A percentile compares a stretch with the other conserved stretches of the same genome.
These are phyloP conservation scores for Lineolata rhizophorae DNA, from an alignment of 495 filamentous ascomycete genomes.

Conservation along the genomic window DNA sequence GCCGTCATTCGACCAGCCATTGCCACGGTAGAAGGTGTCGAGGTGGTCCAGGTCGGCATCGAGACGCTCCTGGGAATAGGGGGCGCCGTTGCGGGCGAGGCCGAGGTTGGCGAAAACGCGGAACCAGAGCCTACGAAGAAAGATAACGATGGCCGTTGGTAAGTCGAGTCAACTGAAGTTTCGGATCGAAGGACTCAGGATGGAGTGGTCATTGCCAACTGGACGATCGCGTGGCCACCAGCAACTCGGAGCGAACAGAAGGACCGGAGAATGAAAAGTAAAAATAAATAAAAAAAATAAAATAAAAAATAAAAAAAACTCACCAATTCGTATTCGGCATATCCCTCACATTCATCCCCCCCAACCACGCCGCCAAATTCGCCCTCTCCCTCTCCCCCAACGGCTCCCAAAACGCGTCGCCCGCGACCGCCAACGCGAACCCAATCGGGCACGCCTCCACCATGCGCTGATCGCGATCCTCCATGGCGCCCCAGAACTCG, in stretches of 20 bases:
- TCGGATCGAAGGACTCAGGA: too few species aligned
- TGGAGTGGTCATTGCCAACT: too few species aligned
- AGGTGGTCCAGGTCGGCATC: conserved; percentile 55
- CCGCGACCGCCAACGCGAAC: conserved; percentile 39
- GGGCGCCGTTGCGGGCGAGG: conserved; percentile 43
- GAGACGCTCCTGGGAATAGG: conserved; percentile 39
- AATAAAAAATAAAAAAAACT: too few species aligned
- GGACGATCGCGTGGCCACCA: too few species aligned
- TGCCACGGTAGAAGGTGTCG: conserved; percentile 57
- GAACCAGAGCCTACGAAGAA: too few species aligned
- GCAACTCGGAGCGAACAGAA: too few species aligned
- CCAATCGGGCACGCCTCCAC: conserved; percentile 63
- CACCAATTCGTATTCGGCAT: conserved; percentile 41
- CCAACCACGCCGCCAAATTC: conserved; percentile 46
- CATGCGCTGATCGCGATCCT: conserved; percentile 63
- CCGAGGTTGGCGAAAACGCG: conserved; percentile 66
- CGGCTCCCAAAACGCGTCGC: conserved; percentile 44
- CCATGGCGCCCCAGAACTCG: conserved; percentile 54
- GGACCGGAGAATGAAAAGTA: background rate
- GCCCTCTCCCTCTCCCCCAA: conserved; percentile 32
- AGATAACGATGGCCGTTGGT: too few species aligned
- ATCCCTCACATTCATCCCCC: conserved; percentile 51
- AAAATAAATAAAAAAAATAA: background rate
- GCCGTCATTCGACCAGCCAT: conserved; percentile 63
- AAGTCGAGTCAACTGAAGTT: too few species aligned